Evolutionary conservation across 2,329 filamentous ascomycete genomes (phyloP), one percentile per base, ranked within the genome.

Genomic region (Colletotrichum ledebouriae): DNA sequence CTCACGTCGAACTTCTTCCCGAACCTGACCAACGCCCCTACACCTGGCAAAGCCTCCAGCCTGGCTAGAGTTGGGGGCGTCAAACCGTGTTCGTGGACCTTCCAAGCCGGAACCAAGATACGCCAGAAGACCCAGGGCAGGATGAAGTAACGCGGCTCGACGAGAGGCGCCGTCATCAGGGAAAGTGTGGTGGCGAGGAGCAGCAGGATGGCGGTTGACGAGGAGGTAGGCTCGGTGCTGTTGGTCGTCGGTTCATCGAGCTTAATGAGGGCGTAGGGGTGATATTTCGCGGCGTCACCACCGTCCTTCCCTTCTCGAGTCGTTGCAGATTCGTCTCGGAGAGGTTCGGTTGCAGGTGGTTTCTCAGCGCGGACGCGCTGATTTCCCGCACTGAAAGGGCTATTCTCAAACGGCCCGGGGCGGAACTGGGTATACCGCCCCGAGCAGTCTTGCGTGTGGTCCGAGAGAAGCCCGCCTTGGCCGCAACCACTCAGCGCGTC

Each of bases 71-170:
- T 34, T 2, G 64, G 49, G 20, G 39, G 42, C 9, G 55, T 56
- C 37, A 46, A 9, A 2, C 33, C 25, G 42, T 63, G 58, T 25
- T 70, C 64, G 52, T 72, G 63, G 17, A 67, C 42, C 20, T 57
- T 55, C 81, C 81, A 82, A 59, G 84, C 78, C 0, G 93, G 93
- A 0, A 97, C 81, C 74, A 97, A 87, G 7, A 98, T 80, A 1
- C 96, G 87, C 93, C 94, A 98, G 74, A 98, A 90, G 9, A 98
- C 87, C 94, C 94, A 99, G 0, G 95, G 94, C 12, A 98, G 85
- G 76, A 99, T 97, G 78, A 97, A 97, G 79, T 99, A 99, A 13
- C 96, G 88, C 13, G 96, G 96, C 78, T 99, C 96, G 10, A 99
- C 95, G 0, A 99, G 86, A 0, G 96, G 94, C 0, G 96, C 94